Conservation (phyloP, 305 asterid genomes). For the Plantago lanceolata region DNA sequence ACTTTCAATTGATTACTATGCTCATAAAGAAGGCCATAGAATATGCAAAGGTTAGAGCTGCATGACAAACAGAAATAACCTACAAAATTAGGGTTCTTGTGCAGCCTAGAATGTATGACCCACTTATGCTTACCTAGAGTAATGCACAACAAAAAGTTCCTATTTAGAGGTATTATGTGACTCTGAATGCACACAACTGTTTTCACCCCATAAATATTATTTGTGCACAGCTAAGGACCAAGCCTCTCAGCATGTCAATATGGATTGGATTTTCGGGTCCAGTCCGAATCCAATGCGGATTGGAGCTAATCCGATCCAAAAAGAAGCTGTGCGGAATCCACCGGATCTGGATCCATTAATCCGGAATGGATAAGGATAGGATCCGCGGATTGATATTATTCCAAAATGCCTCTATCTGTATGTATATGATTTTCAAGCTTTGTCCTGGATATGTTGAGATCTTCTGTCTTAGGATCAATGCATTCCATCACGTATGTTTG, state of each 20-base stretch:
- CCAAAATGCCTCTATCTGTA: background rate
- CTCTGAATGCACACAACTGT: constrained; percentile 11
- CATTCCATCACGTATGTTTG: background rate
- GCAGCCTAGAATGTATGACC: background rate
- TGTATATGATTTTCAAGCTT: background rate
- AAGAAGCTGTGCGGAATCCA: no score
- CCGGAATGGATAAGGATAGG: background rate
- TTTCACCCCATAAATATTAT: background rate
- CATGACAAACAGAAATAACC: background rate
- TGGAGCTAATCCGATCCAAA: no score
- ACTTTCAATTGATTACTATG: no score
- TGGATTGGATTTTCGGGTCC: background rate
- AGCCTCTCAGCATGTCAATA: background rate
- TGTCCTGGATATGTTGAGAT: constrained; percentile 13
- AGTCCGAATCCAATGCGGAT: no score
- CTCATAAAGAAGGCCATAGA: no score
- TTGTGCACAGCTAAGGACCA: constrained; percentile 4
- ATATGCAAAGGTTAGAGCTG: background rate
- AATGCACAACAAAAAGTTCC: background rate
- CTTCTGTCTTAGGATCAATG: background rate
- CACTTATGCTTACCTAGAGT: constrained; percentile 1
- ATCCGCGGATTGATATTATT: background rate
- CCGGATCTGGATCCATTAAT: no score
- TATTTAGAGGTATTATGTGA: background rate
- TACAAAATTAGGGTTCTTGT: background rate